These are phyloP conservation scores for Metarhizium anisopliae DNA, from an alignment of 2,329 filamentous ascomycete species.

Conservation along the genomic window DNA sequence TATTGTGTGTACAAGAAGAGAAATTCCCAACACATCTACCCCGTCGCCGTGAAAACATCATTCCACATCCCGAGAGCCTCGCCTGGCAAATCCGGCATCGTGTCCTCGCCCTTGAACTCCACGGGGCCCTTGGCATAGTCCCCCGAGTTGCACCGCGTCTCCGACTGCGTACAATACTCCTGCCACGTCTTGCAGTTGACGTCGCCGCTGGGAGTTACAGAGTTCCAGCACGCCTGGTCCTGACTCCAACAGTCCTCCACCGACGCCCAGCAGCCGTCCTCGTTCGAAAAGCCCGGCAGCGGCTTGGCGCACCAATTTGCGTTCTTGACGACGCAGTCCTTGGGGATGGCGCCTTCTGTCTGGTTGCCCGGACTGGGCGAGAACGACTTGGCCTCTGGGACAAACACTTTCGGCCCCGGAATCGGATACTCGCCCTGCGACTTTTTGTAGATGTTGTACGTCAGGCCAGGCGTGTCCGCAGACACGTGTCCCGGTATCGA, in stretches of 20 bases:
- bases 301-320: constrained; percentile 65
- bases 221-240: constrained; percentile 47
- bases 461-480: constrained; percentile 43
- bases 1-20: too few species aligned
- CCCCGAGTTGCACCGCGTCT: constrained; percentile 18
- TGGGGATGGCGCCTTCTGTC: constrained; percentile 42
- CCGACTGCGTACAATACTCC: constrained; percentile 46
- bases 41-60: too few species aligned
- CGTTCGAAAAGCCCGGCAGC: constrained; percentile 44
- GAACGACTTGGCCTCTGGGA: constrained; percentile 20
- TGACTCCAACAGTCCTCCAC: constrained; percentile 50
- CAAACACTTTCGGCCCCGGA: constrained; percentile 42
- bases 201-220: constrained; percentile 49
- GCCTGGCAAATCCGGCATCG: constrained; percentile 20
- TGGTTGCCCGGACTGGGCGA: constrained; percentile 11
- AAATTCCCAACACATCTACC: too few species aligned
- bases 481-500: constrained; percentile 59
- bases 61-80: constrained; percentile 24
- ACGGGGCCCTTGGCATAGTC: constrained; percentile 38
- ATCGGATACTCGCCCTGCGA: constrained; percentile 43
- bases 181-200: constrained; percentile 54
- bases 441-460: constrained; percentile 54
- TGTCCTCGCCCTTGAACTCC: constrained; percentile 26
- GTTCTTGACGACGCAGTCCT: constrained; percentile 52
- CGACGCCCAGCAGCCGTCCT: constrained; percentile 51